Evolutionary conservation across 441 rosid genomes (phyloP).

Genomic region (Manihot esculenta): DNA sequence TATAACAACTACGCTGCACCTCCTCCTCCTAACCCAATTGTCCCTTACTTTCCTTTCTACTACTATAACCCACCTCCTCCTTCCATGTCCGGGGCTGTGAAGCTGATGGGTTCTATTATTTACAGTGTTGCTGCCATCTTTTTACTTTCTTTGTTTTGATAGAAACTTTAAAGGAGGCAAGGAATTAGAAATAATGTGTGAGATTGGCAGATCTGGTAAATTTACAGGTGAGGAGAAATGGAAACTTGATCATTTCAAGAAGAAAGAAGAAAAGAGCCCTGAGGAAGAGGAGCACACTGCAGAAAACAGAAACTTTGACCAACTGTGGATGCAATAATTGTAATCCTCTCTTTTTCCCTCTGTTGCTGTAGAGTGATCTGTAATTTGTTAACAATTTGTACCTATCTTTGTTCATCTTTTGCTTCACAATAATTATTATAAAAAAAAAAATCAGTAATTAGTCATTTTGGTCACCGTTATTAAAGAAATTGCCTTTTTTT

Average conservation of each 20-base stretch:
- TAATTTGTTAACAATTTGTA: slow-evolving; percentile 38
- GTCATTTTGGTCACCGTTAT: slow-evolving; percentile 9
- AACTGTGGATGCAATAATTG: not conserved
- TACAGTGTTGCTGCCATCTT: not conserved
- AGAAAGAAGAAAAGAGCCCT: not conserved
- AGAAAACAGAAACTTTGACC: no score
- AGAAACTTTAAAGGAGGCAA: not conserved
- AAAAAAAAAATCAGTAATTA: slow-evolving; percentile 15
- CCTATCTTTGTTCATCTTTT: slow-evolving; percentile 29
- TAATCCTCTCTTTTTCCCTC: slow-evolving; percentile 2
- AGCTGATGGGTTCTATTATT: slow-evolving; percentile 19
- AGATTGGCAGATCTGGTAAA: slow-evolving; percentile 51
- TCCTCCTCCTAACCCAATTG: slow-evolving; percentile 90
- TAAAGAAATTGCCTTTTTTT: not conserved
- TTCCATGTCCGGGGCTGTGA: slow-evolving; percentile 32
- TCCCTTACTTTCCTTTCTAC: slow-evolving; percentile 88
- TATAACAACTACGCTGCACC: slow-evolving; percentile 53
- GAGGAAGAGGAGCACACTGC: not conserved
- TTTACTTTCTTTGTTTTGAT: slow-evolving; percentile 30
- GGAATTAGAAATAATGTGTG: slow-evolving; percentile 37
- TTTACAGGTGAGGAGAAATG: not conserved
- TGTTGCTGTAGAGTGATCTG: slow-evolving; percentile 21
- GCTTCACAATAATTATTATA: slow-evolving; percentile 26
- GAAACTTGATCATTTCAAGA: not conserved
- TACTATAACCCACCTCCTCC: slow-evolving; percentile 72